phyloP scores from a whole-genome alignment of 2,329 filamentous ascomycete species.

The Clathrospora elynae region DNA sequence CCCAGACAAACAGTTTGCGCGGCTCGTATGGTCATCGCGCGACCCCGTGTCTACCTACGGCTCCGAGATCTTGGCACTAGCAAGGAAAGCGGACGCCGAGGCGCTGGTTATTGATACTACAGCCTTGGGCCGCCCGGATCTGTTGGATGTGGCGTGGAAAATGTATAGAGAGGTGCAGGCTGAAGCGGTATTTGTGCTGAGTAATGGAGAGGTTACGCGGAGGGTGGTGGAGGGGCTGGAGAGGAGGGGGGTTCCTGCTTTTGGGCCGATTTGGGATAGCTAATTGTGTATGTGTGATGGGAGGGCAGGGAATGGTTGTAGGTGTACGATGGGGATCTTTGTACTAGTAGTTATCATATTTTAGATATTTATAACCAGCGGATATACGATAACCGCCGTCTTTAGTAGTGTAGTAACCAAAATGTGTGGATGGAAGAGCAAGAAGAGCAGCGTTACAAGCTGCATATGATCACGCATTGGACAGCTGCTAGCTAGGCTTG shows the following conservation, averaged over 20 bases:
- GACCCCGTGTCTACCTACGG: constrained; percentile 68
- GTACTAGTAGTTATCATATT: no score
- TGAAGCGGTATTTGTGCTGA: constrained; percentile 75
- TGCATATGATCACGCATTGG: no score
- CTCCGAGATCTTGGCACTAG: constrained; percentile 58
- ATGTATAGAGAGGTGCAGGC: constrained; percentile 55
- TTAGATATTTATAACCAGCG: no score
- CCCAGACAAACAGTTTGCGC: constrained; percentile 54
- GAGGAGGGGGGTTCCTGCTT: constrained; percentile 67
- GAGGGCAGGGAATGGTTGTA: no score
- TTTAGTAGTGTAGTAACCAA: no score
- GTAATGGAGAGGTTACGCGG: constrained; percentile 69
- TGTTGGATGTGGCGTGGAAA: constrained; percentile 61
- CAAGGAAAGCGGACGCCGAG: constrained; percentile 63
- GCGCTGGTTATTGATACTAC: constrained; percentile 72
- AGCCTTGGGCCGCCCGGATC: constrained; percentile 63
- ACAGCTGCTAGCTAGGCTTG: no score
- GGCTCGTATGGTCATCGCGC: constrained; percentile 72
- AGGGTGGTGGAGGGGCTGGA: constrained; percentile 73
- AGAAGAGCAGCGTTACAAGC: no score
- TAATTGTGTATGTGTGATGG: constrained; percentile 43
- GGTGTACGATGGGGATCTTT: no score
- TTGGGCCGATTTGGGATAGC: constrained; percentile 76
- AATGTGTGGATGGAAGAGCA: no score
- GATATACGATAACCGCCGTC: no score